Conservation (phyloP, 768 basidiomycete species). For the Hemileccinum impolitum region DNA sequence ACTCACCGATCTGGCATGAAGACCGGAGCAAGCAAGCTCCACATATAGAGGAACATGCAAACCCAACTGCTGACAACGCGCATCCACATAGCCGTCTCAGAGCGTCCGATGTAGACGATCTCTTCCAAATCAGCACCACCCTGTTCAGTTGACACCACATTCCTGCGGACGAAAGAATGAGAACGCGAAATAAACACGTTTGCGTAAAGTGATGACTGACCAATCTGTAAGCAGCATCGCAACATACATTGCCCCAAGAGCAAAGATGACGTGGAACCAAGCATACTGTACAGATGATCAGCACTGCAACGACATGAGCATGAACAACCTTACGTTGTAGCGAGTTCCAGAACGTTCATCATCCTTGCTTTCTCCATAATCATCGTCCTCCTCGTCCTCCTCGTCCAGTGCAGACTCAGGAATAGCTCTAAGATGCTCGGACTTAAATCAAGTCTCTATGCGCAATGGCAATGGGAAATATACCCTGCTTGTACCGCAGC, state of each 20-base stretch:
- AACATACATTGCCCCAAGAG: slow-evolving; percentile 96
- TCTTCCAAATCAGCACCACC: slow-evolving; percentile 51
- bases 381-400: slow-evolving; percentile 74
- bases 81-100: slow-evolving; percentile 99
- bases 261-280: slow-evolving; percentile 99
- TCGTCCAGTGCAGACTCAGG: slow-evolving; percentile 87
- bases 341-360: slow-evolving; percentile 93
- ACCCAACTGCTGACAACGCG: slow-evolving; percentile 94
- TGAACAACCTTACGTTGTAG: slow-evolving; percentile 69
- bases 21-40: slow-evolving; percentile 87
- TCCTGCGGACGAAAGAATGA: slow-evolving; percentile 43
- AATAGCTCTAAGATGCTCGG: slow-evolving; percentile 57
- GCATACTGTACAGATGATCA: slow-evolving; percentile 61
- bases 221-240: slow-evolving; percentile 97
- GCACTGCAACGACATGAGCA: not conserved
- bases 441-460: not conserved
- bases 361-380: slow-evolving; percentile 72
- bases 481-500: slow-evolving; percentile 97
- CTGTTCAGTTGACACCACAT: slow-evolving; percentile 60
- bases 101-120: slow-evolving; percentile 90
- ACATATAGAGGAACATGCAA: slow-evolving; percentile 79
- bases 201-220: slow-evolving; percentile 46
- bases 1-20: slow-evolving; percentile 86
- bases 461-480: slow-evolving; percentile 19
- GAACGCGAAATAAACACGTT: not conserved